Evolutionary conservation across 805 yeast genomes (phyloP), one percentile per base, ranked within the genome.

Genomic region (Saturnispora bothae): DNA sequence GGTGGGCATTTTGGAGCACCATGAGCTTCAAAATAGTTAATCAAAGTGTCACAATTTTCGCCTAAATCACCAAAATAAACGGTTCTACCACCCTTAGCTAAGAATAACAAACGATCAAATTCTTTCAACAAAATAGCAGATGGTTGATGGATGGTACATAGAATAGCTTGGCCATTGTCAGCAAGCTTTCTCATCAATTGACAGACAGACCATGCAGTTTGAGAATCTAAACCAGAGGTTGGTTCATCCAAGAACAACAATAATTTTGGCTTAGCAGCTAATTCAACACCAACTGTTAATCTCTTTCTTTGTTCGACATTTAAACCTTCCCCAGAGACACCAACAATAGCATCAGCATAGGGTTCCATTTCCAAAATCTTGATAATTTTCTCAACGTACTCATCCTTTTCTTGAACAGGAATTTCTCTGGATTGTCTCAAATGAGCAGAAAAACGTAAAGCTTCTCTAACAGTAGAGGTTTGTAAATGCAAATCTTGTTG

Each of bases 61-160:
- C 89, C 88, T 43, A 78, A 61, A 34, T 78, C 82, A 43, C 88
- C 89, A 55, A 79, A 80, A 59, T 80, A 81, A 27, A 77, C 82
- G 8, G 86, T 78, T 50, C 71, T 59, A 54, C 88, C 89, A 52
- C 88, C 88, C 39, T 61, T 67, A 38, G 76, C 77, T 54, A 81
- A 64, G 50, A 82, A 75, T 45, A 82, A 63, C 48, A 83, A 65
- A 50, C 86, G 70, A 53, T 84, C 94, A 53, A 84, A 83, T 50
- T 78, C 83, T 52, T 81, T 71, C 61, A 83, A 66, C 52, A 83
- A 63, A 42, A 79, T 66, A 38, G 94, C 88, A 7, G 92, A 82
- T 51, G 94, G 94, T 59, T 82, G 94, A 60, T 82, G 92, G 48
- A 82, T 82, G 20, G 94, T 82, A 63, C 78, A 73, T 46, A 74